phyloP scores from a whole-genome alignment of 192 early-diverging fungal genomes.

The Backusella australiensis region DNA sequence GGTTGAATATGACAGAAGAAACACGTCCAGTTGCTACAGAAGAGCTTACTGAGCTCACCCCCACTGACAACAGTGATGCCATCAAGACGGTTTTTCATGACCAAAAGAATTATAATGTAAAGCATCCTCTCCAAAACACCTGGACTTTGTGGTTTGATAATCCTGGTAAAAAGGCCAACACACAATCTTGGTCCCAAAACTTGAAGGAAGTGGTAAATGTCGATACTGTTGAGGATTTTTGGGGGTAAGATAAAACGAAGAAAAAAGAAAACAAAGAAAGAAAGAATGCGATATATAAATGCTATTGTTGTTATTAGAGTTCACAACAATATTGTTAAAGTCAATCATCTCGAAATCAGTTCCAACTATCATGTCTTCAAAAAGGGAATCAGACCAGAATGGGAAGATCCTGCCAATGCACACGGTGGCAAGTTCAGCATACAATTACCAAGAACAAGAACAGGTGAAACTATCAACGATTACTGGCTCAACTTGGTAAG shows the following conservation, averaged over 20 bases:
- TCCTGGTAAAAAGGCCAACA: conserved; percentile 75
- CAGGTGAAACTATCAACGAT: conserved; percentile 72
- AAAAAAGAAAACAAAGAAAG: not conserved
- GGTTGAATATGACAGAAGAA: conserved; percentile 16
- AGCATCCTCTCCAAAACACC: conserved; percentile 83
- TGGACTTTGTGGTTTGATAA: conserved; percentile 99
- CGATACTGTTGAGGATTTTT: conserved; percentile 95
- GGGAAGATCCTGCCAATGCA: conserved; percentile 91
- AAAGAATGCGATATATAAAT: not conserved
- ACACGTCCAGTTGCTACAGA: conserved; percentile 11
- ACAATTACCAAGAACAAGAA: conserved; percentile 66
- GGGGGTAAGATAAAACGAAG: conserved; percentile 64
- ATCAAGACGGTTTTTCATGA: conserved; percentile 61
- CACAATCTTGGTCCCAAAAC: conserved; percentile 79
- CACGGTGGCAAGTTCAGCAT: conserved; percentile 93
- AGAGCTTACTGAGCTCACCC: conserved; percentile 7
- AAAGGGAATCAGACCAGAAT: conserved; percentile 87
- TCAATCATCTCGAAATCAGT: conserved; percentile 66
- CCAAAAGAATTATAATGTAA: conserved; percentile 70
- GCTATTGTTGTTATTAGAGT: not conserved
- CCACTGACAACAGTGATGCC: conserved; percentile 7
- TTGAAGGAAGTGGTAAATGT: conserved; percentile 90
- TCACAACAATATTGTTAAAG: conserved; percentile 83
- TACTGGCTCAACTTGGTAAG: conserved; percentile 83
- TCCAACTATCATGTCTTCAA: conserved; percentile 97